Percentiles rank a stretch among this genome's conserved stretches.
phyloP scores from a whole-genome alignment of 176 grass and related monocot genomes.

The Canna indica region DNA sequence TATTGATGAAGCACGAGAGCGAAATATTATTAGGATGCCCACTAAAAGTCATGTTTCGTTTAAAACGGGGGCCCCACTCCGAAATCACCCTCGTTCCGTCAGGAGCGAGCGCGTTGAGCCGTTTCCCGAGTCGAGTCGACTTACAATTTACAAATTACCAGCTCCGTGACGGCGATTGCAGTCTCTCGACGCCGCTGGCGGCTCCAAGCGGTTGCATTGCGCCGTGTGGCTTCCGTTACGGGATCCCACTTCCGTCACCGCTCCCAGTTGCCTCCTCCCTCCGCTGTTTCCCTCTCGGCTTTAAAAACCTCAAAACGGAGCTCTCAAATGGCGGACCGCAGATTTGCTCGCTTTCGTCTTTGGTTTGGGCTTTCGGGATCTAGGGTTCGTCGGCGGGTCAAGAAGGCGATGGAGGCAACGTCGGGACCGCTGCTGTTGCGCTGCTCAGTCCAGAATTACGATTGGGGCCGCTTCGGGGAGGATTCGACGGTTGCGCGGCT shows the following conservation, averaged over 20 bases:
- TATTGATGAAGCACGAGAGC: neutral
- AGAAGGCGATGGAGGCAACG: neutral
- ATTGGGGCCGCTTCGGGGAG: slow-evolving; percentile 47
- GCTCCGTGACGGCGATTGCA: neutral
- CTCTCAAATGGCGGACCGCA: slow-evolving; percentile 4
- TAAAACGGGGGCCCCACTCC: neutral
- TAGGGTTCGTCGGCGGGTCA: neutral
- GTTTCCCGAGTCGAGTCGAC: neutral
- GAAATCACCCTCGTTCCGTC: neutral
- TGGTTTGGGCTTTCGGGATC: neutral
- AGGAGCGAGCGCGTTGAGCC: neutral
- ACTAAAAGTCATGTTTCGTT: neutral
- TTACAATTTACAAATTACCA: no score
- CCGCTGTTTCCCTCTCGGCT: neutral
- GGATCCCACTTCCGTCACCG: neutral
- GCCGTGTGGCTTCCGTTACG: neutral
- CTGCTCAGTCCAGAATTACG: slow-evolving; percentile 75
- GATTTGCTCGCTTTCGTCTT: neutral
- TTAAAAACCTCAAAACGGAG: slow-evolving; percentile 13
- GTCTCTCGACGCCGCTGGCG: neutral
- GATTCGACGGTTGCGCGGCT: slow-evolving; percentile 56
- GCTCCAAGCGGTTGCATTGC: neutral
- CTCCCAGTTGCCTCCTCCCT: neutral
- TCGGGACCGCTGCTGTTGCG: slow-evolving; percentile 29
- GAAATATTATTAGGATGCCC: neutral